Conservation (phyloP, 192 early-diverging fungal genomes). For the Backusella tuberculispora region DNA sequence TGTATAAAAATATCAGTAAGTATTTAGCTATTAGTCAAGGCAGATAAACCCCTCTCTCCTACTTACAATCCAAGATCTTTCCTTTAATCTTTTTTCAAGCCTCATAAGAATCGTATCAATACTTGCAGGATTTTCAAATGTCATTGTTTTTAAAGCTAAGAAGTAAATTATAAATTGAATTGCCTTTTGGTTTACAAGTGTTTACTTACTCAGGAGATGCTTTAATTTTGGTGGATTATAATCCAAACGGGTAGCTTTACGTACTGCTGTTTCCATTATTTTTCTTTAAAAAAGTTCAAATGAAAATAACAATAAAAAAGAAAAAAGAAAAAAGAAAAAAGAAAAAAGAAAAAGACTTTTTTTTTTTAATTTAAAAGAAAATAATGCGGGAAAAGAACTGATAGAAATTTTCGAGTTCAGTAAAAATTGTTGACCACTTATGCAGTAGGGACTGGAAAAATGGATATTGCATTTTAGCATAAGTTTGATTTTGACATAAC, state of each 20-base stretch:
- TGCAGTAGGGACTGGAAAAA: no score
- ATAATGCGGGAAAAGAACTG: no score
- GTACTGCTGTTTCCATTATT: conserved; percentile 57
- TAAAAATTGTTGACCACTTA: no score
- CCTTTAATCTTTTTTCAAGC: conserved; percentile 50
- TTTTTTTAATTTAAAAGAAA: not conserved
- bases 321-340: not conserved
- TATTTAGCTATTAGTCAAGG: not conserved
- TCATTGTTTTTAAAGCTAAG: conserved; percentile 32
- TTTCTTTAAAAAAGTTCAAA: not conserved
- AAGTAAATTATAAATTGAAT: not conserved
- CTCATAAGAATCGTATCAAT: conserved; percentile 56
- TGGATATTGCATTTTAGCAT: no score
- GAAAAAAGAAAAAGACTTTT: no score
- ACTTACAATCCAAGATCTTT: conserved; percentile 69
- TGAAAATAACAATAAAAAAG: conserved; percentile 1
- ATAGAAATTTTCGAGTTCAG: no score
- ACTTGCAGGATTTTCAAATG: conserved; percentile 27
- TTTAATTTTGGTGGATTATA: conserved; percentile 95
- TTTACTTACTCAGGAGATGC: conserved; percentile 72
- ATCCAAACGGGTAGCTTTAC: conserved; percentile 84
- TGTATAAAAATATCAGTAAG: not conserved
- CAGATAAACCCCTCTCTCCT: not conserved
- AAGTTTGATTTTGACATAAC: no score
- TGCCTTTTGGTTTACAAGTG: not conserved